Conservation (phyloP, 106 monocot species). For the Narthecium ossifragum region DNA sequence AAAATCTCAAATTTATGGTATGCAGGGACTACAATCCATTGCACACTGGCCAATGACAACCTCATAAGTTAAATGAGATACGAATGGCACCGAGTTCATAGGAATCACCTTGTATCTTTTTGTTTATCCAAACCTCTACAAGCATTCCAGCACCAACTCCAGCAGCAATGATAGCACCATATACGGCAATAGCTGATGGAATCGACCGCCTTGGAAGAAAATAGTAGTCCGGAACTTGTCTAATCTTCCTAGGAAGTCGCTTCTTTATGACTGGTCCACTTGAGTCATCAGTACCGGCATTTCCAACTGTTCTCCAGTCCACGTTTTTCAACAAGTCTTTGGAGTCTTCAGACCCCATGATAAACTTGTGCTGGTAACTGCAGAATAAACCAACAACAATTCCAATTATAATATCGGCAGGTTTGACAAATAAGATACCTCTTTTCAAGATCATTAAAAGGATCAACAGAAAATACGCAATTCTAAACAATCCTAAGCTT, state of each 20-base stretch:
- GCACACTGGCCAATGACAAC: not conserved
- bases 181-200: slow-evolving; percentile 50
- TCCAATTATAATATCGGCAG: too few species aligned
- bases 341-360: slow-evolving; percentile 57
- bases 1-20: not conserved
- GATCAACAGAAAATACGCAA: too few species aligned
- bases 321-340: slow-evolving; percentile 75
- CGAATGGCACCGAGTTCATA: not conserved
- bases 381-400: too few species aligned
- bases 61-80: too few species aligned
- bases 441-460: too few species aligned
- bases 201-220: slow-evolving; percentile 63
- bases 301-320: slow-evolving; percentile 72
- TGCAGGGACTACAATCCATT: not conserved
- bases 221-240: slow-evolving; percentile 87
- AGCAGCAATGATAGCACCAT: slow-evolving; percentile 58
- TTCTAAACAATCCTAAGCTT: too few species aligned
- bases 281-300: slow-evolving; percentile 18
- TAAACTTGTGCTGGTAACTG: too few species aligned
- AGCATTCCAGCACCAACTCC: slow-evolving; percentile 91
- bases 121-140: slow-evolving; percentile 79
- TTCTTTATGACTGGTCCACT: slow-evolving; percentile 39
- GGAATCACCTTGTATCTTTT: slow-evolving; percentile 61
- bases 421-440: too few species aligned
- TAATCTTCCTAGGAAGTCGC: slow-evolving; percentile 64